Evolutionary conservation across 2,329 filamentous ascomycete species (phyloP), one percentile per base, ranked within the genome.

Genomic region (Colletotrichum echinochloae): DNA sequence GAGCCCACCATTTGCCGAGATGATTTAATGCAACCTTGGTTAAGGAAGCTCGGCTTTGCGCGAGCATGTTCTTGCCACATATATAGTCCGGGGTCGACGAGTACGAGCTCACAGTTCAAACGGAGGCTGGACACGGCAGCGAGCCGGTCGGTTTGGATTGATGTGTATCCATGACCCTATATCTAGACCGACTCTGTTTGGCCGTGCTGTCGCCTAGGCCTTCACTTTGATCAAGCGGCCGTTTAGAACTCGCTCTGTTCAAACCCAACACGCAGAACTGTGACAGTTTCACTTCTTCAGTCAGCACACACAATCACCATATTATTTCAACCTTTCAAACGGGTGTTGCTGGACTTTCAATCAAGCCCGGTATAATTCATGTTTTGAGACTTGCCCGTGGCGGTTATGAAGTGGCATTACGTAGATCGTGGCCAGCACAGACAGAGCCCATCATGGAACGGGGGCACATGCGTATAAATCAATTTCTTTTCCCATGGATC

Each of bases 141-240:
- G 56, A 14, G n/a, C 64, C 8, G n/a, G n/a, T n/a, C n/a, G n/a
- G 48, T 66, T 33, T 61, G n/a, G 9, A 55, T 9, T 48, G 64
- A 28, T 18, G 23, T 14, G 18, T n/a, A n/a, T 55, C 56, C 64
- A 48, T 61, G 6, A 20, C 14, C 33, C 3, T 14, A 20, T n/a
- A 37, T 16, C 12, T n/a, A n/a, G n/a, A n/a, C 46, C 30, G 28
- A 16, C 1, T 23, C 6, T 55, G 20, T 49, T 26, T 7, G 12
- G 11, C n/a, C 8, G 5, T 18, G 14, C 6, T 51, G 23, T 28
- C 23, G 26, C 2, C 4, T 9, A 8, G 26, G 0, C 26, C 6
- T 51, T 11, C 26, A 51, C 49, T 28, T 20, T 33, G 8, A 3
- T 11, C 3, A 20, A 9, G 26, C 49, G 7, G 16, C 28, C 8